Evolutionary conservation across 2,329 filamentous ascomycete species (phyloP).

Genomic region (Colletotrichum lupini): DNA sequence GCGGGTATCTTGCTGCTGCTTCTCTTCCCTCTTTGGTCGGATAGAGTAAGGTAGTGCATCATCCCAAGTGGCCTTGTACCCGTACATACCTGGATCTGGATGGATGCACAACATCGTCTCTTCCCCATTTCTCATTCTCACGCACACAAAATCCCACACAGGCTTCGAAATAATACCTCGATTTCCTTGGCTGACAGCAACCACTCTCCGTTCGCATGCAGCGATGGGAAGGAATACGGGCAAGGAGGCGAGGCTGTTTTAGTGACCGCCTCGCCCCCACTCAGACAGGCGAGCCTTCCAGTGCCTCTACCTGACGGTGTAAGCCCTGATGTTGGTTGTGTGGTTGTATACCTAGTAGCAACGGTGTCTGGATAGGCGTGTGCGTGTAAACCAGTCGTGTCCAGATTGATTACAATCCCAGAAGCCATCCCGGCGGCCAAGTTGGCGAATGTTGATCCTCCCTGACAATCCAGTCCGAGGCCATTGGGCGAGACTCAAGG

Average conservation of each 20-base stretch:
- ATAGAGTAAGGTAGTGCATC: not conserved
- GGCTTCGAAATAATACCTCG: slow-evolving; percentile 16
- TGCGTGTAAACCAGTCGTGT: not conserved
- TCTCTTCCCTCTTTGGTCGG: not conserved
- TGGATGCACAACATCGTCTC: not conserved
- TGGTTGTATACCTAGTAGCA: not conserved
- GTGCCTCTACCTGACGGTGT: not conserved
- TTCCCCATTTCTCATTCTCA: not conserved
- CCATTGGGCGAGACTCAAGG: slow-evolving; percentile 21
- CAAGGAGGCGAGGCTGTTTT: slow-evolving; percentile 21
- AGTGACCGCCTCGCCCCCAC: slow-evolving; percentile 34
- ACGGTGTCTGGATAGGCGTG: not conserved
- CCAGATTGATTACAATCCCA: slow-evolving; percentile 4
- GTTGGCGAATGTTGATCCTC: slow-evolving; percentile 29
- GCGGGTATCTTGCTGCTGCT: slow-evolving; percentile 8
- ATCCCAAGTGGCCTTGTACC: slow-evolving; percentile 5
- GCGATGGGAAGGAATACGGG: not conserved
- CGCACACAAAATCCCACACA: not conserved
- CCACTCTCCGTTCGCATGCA: slow-evolving; percentile 14
- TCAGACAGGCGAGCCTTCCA: slow-evolving; percentile 13
- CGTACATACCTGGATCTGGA: not conserved
- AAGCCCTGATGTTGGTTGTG: not conserved
- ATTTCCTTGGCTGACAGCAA: slow-evolving; percentile 15
- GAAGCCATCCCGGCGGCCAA: not conserved
- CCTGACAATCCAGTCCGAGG: slow-evolving; percentile 33